Evolutionary conservation across 768 basidiomycete species (phyloP).

Genomic region (Naganishia kalamii): DNA sequence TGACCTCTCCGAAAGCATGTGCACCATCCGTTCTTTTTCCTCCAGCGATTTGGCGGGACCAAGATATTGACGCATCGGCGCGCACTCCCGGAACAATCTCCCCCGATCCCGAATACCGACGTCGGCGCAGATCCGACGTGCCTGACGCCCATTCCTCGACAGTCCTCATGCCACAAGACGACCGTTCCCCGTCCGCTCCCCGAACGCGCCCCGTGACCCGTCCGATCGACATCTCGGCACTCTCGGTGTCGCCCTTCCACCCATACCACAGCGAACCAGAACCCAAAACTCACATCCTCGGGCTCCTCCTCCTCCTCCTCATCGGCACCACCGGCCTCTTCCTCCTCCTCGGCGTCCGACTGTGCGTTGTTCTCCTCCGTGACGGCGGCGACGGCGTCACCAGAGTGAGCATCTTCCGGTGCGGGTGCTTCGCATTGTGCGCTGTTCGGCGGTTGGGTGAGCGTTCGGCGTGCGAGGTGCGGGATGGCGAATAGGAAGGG

Average conservation of each 20-base stretch:
- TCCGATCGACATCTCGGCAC: background rate
- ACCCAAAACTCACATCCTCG: slow-evolving; percentile 65
- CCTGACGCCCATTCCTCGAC: background rate
- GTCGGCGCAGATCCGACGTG: too few species aligned
- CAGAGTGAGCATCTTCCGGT: slow-evolving; percentile 6
- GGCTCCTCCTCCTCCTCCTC: slow-evolving; percentile 54
- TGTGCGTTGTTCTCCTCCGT: slow-evolving; percentile 20
- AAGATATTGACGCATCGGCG: too few species aligned
- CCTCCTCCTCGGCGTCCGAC: slow-evolving; percentile 31
- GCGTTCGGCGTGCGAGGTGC: slow-evolving; percentile 14
- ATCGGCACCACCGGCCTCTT: slow-evolving; percentile 48
- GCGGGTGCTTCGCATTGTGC: background rate
- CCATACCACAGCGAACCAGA: background rate
- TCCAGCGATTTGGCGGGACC: too few species aligned
- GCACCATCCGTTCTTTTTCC: too few species aligned
- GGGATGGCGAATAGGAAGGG: background rate
- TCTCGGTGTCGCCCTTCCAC: background rate
- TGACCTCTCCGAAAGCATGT: too few species aligned
- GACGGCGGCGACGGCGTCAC: background rate
- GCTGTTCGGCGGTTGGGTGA: background rate
- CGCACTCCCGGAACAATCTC: too few species aligned
- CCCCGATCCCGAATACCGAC: too few species aligned
- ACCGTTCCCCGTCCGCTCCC: too few species aligned
- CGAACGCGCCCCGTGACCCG: background rate
- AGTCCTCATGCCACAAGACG: background rate